These are phyloP conservation scores for Saccharomycopsis malanga DNA, from an alignment of 805 yeast species.

Conservation along the genomic window DNA sequence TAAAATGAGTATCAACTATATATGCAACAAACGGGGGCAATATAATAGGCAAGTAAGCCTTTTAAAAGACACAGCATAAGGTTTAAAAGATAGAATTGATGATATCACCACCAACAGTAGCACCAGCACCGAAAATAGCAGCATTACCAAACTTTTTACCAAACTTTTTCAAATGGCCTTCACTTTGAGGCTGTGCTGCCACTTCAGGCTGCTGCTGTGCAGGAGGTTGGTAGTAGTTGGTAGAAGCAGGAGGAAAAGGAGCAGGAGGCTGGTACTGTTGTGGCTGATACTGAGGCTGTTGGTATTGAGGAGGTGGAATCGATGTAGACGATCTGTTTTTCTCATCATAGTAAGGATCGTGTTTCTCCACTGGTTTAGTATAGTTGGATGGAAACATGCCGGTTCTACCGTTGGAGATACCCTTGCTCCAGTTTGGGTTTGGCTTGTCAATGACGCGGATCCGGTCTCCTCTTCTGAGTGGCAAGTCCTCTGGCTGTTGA, in stretches of 20 bases:
- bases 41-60: too few relatives aligned
- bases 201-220: conserved; percentile 29
- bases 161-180: conserved; percentile 44
- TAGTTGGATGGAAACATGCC: conserved; percentile 93
- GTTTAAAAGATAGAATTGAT: conserved; percentile 58
- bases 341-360: not conserved
- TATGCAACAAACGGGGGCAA: not conserved
- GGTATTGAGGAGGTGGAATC: conserved; percentile 4
- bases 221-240: conserved; percentile 39
- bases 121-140: conserved; percentile 96
- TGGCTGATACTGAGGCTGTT: conserved; percentile 25
- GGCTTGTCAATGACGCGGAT: conserved; percentile 64
- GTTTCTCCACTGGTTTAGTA: conserved; percentile 37
- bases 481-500: conserved; percentile 70
- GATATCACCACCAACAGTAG: conserved; percentile 79
- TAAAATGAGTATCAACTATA: not conserved
- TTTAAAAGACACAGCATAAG: too few relatives aligned
- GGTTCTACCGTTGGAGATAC: conserved; percentile 46
- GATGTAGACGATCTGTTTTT: not conserved
- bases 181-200: conserved; percentile 28
- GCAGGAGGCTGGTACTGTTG: conserved; percentile 27
- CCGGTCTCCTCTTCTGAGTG: conserved; percentile 57
- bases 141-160: conserved; percentile 85
- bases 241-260: conserved; percentile 47
- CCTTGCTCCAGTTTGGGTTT: conserved; percentile 90